Percentiles rank a stretch among this genome's conserved stretches.
phyloP scores from a whole-genome alignment of 78 protist genomes.

The Monocercomonoides exilis region DNA sequence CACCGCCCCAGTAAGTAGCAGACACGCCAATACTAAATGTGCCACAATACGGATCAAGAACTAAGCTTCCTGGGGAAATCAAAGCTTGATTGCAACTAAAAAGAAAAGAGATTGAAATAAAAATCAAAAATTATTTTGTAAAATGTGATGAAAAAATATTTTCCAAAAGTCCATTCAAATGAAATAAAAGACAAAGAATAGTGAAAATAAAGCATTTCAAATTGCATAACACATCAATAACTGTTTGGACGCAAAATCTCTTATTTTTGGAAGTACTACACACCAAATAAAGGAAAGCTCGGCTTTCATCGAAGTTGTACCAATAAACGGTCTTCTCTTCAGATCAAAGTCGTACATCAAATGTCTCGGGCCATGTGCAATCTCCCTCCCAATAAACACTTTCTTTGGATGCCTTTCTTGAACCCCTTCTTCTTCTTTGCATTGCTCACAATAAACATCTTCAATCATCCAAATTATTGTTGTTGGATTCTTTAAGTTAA shows the following conservation, averaged over 20 bases:
- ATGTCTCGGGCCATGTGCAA: not conserved
- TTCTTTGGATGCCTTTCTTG: not conserved
- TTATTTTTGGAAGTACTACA: too few species aligned
- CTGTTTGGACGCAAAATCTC: too few species aligned
- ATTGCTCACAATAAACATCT: not conserved
- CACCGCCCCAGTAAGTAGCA: constrained; percentile 58
- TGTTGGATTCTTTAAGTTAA: not conserved
- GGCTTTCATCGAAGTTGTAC: constrained; percentile 67
- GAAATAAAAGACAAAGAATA: too few species aligned
- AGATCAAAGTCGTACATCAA: constrained; percentile 20
- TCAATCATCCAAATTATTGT: not conserved
- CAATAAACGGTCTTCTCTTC: constrained; percentile 44
- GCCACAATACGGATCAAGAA: constrained; percentile 62
- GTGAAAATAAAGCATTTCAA: too few species aligned
- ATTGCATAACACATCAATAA: too few species aligned
- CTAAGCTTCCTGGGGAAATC: constrained; percentile 28
- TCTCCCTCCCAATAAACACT: not conserved
- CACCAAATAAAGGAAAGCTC: constrained; percentile 45
- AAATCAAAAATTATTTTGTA: too few species aligned
- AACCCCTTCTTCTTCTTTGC: not conserved
- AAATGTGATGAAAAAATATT: too few species aligned
- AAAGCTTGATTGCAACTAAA: constrained; percentile 49
- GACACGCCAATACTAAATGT: constrained; percentile 41
- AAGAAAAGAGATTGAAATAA: not conserved
- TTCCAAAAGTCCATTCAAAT: too few species aligned